Evolutionary conservation across 2,329 filamentous ascomycete species (phyloP).

Genomic region (Nectriaceae sp.): DNA sequence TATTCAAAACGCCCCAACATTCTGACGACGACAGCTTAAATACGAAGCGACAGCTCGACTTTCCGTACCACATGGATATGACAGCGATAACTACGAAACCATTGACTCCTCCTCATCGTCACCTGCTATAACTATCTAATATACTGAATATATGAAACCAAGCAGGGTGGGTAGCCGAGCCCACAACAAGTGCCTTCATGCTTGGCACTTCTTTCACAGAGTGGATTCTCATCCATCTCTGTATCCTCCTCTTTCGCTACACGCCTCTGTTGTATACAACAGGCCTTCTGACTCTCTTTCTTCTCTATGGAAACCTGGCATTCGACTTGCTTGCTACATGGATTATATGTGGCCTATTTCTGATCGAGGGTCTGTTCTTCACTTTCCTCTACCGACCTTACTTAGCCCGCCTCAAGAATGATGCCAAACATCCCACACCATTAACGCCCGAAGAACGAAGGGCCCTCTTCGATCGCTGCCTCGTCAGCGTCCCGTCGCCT

Average conservation of each 20-base stretch:
- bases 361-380: conserved; percentile 45
- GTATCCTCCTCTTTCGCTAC: conserved; percentile 46
- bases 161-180: too few species aligned
- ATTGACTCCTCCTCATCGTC: too few species aligned
- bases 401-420: conserved; percentile 37
- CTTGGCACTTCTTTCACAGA: conserved; percentile 39
- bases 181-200: too few species aligned
- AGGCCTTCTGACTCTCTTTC: conserved; percentile 28
- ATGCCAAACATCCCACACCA: conserved; percentile 43
- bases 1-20: too few species aligned
- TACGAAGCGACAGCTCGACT: too few species aligned
- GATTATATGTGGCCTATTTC: conserved; percentile 32
- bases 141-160: too few species aligned
- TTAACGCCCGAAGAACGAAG: conserved; percentile 49
- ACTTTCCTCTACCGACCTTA: conserved; percentile 46
- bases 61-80: too few species aligned
- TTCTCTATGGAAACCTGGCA: conserved; percentile 16
- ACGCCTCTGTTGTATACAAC: conserved; percentile 42
- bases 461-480: conserved; percentile 58
- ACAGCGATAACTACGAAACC: too few species aligned
- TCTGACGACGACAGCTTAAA: too few species aligned
- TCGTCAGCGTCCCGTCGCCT: conserved; percentile 54
- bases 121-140: too few species aligned
- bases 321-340: conserved; percentile 15
- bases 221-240: conserved; percentile 47